Conservation (phyloP, 1,284 basidiomycete species). For the Grifola frondosa region DNA sequence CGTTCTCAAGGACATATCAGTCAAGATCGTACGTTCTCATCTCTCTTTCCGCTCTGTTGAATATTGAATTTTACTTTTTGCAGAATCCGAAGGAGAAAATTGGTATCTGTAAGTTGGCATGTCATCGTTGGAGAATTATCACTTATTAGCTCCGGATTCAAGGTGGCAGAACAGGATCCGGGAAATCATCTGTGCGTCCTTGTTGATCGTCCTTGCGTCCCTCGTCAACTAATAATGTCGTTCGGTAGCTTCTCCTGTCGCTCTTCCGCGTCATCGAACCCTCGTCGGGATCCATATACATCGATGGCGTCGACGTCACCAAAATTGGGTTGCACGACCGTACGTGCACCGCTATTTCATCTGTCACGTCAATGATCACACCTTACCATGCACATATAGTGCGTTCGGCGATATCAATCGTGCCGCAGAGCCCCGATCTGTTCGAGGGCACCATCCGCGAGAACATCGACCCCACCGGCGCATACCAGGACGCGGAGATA, state of each 20-base stretch:
- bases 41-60: conserved; percentile 20
- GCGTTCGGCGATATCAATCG: conserved; percentile 80
- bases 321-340: conserved; percentile 82
- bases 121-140: no score
- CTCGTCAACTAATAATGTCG: neutral
- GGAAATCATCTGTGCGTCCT: conserved; percentile 79
- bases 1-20: conserved; percentile 71
- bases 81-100: conserved; percentile 80
- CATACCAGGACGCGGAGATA: conserved; percentile 74
- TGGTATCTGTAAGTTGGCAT: no score
- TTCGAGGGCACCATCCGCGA: conserved; percentile 87
- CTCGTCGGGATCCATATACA: conserved; percentile 71
- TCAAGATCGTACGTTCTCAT: conserved; percentile 56
- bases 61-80: conserved; percentile 3
- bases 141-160: no score
- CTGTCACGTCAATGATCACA: neutral
- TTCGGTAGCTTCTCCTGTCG: conserved; percentile 54
- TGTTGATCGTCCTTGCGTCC: neutral
- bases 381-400: conserved; percentile 39
- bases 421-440: conserved; percentile 81
- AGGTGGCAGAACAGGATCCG: conserved; percentile 92
- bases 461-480: conserved; percentile 79
- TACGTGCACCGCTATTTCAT: conserved; percentile 33
- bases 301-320: conserved; percentile 84
- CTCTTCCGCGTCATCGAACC: conserved; percentile 87